phyloP scores from a whole-genome alignment of 2,329 filamentous ascomycete species.

The Ophiosphaerella korrae region DNA sequence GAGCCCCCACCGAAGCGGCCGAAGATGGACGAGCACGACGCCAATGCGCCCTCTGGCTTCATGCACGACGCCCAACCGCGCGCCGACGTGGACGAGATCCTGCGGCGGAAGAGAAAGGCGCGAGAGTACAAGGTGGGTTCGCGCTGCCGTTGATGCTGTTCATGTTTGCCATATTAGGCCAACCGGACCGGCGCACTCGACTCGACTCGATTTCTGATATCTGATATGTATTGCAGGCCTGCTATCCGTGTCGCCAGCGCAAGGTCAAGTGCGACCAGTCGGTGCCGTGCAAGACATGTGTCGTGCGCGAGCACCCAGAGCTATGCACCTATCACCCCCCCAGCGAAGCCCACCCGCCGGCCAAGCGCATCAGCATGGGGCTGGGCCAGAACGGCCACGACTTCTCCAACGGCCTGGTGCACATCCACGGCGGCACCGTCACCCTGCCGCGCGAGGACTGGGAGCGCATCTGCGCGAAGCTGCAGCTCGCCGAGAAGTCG shows the following conservation, averaged over 20 bases:
- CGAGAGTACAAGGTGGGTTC: conserved; percentile 55
- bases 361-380: conserved; percentile 44
- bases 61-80: conserved; percentile 48
- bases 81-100: conserved; percentile 56
- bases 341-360: conserved; percentile 47
- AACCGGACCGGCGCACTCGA: conserved; percentile 18
- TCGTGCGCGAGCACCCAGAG: conserved; percentile 58
- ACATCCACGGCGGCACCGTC: conserved; percentile 47
- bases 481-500: conserved; percentile 55
- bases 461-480: conserved; percentile 55
- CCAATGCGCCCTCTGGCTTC: conserved; percentile 20
- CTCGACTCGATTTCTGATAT: conserved; percentile 5
- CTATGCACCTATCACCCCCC: conserved; percentile 53
- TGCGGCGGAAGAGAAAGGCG: conserved; percentile 57
- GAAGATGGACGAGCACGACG: conserved; percentile 36
- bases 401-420: conserved; percentile 46
- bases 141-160: neutral
- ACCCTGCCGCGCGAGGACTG: conserved; percentile 53
- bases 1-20: conserved; percentile 18
- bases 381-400: conserved; percentile 43
- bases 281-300: conserved; percentile 57
- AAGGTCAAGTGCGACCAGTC: conserved; percentile 56
- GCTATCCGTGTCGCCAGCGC: conserved; percentile 56
- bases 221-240: conserved; percentile 39
- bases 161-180: conserved; percentile 19